A percentile compares a stretch with the other conserved stretches of the same genome.
These are phyloP conservation scores for Colletotrichum eremochloae DNA, from an alignment of 2,329 filamentous ascomycete genomes.

Conservation along the genomic window DNA sequence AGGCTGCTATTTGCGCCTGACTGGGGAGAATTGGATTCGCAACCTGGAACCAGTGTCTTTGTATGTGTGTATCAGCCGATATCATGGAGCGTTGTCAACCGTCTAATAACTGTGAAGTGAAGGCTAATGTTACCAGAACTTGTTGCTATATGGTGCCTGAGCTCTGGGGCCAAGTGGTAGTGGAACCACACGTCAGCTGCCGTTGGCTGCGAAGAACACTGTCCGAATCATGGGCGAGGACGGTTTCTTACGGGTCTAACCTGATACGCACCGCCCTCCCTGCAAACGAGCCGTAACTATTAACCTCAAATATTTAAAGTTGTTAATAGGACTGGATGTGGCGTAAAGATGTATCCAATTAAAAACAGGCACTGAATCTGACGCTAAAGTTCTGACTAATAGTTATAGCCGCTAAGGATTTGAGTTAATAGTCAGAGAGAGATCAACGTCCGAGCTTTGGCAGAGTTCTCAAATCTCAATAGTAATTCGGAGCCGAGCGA, in stretches of 20 bases:
- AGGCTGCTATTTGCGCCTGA: background rate
- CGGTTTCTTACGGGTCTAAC: background rate
- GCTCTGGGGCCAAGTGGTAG: background rate
- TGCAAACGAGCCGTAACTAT: background rate
- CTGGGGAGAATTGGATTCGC: no score
- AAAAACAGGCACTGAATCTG: no score
- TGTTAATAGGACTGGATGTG: no score
- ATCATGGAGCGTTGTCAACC: background rate
- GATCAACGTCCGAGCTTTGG: no score
- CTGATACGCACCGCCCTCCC: background rate
- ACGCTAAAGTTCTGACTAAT: no score
- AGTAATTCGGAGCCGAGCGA: no score
- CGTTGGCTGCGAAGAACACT: background rate
- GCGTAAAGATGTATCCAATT: no score
- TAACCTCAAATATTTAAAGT: no score
- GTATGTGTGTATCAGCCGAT: background rate
- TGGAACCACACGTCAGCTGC: constrained; percentile 3
- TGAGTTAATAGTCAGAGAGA: no score
- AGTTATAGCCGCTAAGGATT: no score
- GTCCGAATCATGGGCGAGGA: background rate
- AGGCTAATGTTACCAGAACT: constrained; percentile 4
- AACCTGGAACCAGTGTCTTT: background rate
- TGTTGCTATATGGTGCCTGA: background rate
- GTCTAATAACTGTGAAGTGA: background rate
- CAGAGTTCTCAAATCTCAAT: no score